These are phyloP conservation scores for Aureobasidium lini DNA, from an alignment of 2,329 filamentous ascomycete species.

Conservation along the genomic window DNA sequence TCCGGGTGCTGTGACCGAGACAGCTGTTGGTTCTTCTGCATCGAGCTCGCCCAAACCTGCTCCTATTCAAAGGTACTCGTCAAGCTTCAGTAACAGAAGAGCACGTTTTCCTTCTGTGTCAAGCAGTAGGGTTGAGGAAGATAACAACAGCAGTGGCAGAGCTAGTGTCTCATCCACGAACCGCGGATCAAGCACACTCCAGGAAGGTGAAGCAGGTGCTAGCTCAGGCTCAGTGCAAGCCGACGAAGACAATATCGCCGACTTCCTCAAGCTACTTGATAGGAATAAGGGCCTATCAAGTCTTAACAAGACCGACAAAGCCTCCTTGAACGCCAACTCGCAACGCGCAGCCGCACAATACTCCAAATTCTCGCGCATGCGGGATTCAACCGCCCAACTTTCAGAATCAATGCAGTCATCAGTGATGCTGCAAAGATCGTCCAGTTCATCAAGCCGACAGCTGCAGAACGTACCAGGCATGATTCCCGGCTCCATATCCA, in stretches of 20 bases:
- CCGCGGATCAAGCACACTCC: conserved; percentile 72
- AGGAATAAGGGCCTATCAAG: conserved; percentile 78
- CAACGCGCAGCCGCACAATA: conserved; percentile 73
- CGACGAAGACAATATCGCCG: conserved; percentile 88
- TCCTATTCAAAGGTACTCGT: conserved; percentile 78
- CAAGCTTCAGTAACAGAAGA: conserved; percentile 83
- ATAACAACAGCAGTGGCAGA: conserved; percentile 72
- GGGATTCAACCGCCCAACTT: conserved; percentile 77
- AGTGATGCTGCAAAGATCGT: conserved; percentile 73
- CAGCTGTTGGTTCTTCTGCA: conserved; percentile 55
- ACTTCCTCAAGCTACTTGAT: conserved; percentile 85
- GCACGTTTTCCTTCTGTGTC: conserved; percentile 70
- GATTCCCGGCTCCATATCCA: conserved; percentile 62
- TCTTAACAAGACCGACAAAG: conserved; percentile 59
- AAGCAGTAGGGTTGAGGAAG: conserved; percentile 62
- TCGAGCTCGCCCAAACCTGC: conserved; percentile 73
- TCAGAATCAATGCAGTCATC: conserved; percentile 93
- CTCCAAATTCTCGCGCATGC: conserved; percentile 79
- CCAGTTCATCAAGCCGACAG: conserved; percentile 68
- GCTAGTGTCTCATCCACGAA: conserved; percentile 62
- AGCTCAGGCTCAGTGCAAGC: conserved; percentile 60
- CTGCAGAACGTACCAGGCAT: conserved; percentile 57
- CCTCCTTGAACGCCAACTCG: conserved; percentile 47
- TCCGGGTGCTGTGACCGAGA: conserved; percentile 51
- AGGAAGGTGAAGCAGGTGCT: conserved; percentile 50